Conservation (phyloP, 1,284 basidiomycete genomes). For the Ceratobasidium sp. region DNA sequence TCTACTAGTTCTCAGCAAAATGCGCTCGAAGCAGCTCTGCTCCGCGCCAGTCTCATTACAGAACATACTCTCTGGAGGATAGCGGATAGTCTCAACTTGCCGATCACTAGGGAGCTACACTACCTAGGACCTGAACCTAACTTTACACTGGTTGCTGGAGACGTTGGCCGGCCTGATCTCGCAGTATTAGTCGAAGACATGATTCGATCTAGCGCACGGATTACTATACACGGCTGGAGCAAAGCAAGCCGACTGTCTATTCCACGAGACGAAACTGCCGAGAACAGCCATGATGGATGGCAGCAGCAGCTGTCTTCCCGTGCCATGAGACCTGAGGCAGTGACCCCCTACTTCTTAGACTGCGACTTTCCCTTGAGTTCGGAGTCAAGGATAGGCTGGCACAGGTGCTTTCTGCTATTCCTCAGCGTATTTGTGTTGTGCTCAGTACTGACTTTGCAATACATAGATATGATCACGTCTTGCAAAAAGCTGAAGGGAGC, state of each 20-base stretch:
- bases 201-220: neutral
- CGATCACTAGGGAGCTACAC: constrained; percentile 23
- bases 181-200: neutral
- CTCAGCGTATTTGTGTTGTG: too few species aligned
- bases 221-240: neutral
- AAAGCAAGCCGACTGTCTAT: neutral
- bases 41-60: neutral
- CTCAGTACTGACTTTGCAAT: neutral
- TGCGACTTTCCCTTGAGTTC: neutral
- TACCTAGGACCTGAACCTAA: constrained; percentile 7
- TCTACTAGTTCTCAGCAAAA: constrained; percentile 4
- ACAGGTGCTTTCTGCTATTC: constrained; percentile 4
- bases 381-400: neutral
- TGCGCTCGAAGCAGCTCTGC: neutral
- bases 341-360: constrained; percentile 22
- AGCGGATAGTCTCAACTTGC: constrained; percentile 9
- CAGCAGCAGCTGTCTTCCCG: neutral
- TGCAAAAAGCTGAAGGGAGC: neutral
- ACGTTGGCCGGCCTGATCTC: neutral
- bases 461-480: constrained; percentile 10
- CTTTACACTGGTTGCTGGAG: constrained; percentile 1
- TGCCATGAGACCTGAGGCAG: constrained; percentile 10
- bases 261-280: neutral
- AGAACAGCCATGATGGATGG: neutral
- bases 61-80: constrained; percentile 23